Base-by-base conservation (phyloP, 768 basidiomycete genomes). In the Pisolithus orientalis region DNA sequence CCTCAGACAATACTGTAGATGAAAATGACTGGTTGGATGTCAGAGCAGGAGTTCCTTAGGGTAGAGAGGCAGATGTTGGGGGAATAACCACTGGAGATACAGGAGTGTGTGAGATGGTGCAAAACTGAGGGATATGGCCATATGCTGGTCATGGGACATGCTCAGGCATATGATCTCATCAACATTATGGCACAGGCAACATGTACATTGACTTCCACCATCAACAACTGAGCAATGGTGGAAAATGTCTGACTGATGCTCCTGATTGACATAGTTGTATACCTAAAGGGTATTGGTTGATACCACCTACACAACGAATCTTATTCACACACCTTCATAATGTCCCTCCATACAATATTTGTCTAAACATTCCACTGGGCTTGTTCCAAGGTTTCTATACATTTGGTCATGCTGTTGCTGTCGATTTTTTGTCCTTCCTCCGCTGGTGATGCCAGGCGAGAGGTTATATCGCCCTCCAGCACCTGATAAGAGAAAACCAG, bases 211-310 rank as follows among this genome's bases (percentile, higher is more conserved):
- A 95, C 79, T 59, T 93, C 90, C 27, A 87, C 79, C 0, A 82
- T 82, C 39, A 88, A 79, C 49, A 77, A 72, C 46, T 94, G 78
- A 28, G 93, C 91, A 39, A 84, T 62, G 1, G 90, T 90, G 32
- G 82, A 80, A 62, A 96, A 97, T 3, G 94, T 93, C 66, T 93
- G 83, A 53, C 77, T 64, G 54, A 97, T 90, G 59, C 90, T 86
- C 65, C 96, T 96, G 72, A 97, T 94, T 16, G 94, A 94, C 84
- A 55, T 86, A 87, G 62, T 87, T 89, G 65, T 91, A 89, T 21
- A 88, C 91, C 90, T 93, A 39, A 38, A 40, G 39, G 50, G 53
- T 32, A 53, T 54, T 34, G 44, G 54, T 56, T 17, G 16, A 57
- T 25, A 27, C 14, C 38, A 32, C 21, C 13, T 39, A 32, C 48